Evolutionary conservation across 2,329 filamentous ascomycete genomes (phyloP).

Genomic region (Cordyceps farinosa): DNA sequence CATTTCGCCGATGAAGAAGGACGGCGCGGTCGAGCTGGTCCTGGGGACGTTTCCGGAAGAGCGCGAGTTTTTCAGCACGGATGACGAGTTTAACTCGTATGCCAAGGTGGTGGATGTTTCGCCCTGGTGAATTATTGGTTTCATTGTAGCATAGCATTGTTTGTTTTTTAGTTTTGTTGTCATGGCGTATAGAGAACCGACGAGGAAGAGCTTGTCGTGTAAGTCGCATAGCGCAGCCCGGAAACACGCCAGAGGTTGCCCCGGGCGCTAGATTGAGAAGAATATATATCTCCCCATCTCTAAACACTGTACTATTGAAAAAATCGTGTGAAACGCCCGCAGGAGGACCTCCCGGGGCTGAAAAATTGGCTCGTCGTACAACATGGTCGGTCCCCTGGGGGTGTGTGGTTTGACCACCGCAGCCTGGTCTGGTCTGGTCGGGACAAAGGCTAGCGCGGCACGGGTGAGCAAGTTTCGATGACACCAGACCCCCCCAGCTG

Average conservation of each 20-base stretch:
- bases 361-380: background rate
- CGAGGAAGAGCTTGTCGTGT: background rate
- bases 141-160: too few relatives aligned
- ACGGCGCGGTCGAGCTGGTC: slow-evolving; percentile 29
- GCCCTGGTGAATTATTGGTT: background rate
- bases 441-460: background rate
- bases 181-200: background rate
- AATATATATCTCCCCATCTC: background rate
- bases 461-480: slow-evolving; percentile 14
- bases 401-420: background rate
- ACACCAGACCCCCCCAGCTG: background rate
- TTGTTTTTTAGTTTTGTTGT: background rate
- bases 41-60: slow-evolving; percentile 29
- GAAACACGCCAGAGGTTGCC: background rate
- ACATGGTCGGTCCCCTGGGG: too few relatives aligned
- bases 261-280: slow-evolving; percentile 11
- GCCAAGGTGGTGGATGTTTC: slow-evolving; percentile 22
- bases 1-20: slow-evolving; percentile 28
- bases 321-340: background rate
- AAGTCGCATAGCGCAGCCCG: background rate
- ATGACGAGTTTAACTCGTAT: slow-evolving; percentile 28
- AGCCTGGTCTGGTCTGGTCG: background rate
- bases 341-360: background rate
- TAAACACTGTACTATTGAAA: background rate
- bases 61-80: slow-evolving; percentile 25